Conservation (phyloP, 176 grass and related monocot genomes). For the Guadua angustifolia region DNA sequence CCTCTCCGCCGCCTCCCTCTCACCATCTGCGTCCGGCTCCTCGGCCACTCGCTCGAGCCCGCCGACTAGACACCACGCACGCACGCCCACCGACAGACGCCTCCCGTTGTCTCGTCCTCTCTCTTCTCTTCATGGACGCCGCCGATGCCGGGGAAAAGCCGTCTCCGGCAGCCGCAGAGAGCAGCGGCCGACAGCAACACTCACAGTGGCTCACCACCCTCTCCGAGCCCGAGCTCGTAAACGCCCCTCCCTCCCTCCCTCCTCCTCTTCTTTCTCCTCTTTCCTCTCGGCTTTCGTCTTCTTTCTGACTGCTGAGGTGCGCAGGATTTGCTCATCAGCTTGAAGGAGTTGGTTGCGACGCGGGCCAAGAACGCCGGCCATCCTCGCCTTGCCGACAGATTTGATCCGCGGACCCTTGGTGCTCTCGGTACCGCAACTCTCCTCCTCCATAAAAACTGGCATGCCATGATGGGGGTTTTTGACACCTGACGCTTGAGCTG, state of each 20-base stretch:
- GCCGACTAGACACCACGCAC: no score
- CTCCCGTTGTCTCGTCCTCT: not conserved
- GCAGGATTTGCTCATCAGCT: conserved; percentile 2
- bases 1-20: not conserved
- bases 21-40: not conserved
- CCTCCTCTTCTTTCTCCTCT: not conserved
- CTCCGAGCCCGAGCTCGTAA: not conserved
- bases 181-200: not conserved
- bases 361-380: not conserved
- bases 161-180: not conserved
- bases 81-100: no score
- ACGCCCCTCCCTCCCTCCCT: not conserved
- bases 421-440: not conserved
- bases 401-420: not conserved
- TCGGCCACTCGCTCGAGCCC: not conserved
- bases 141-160: not conserved
- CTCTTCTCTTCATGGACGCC: not conserved
- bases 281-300: not conserved
- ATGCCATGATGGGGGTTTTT: not conserved
- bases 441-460: not conserved
- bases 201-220: not conserved
- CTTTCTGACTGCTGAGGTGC: not conserved
- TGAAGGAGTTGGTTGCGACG: not conserved
- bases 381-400: not conserved
- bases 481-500: not conserved